Evolutionary conservation across 257 asterid genomes (phyloP).

Genomic region (Petrea volubilis): DNA sequence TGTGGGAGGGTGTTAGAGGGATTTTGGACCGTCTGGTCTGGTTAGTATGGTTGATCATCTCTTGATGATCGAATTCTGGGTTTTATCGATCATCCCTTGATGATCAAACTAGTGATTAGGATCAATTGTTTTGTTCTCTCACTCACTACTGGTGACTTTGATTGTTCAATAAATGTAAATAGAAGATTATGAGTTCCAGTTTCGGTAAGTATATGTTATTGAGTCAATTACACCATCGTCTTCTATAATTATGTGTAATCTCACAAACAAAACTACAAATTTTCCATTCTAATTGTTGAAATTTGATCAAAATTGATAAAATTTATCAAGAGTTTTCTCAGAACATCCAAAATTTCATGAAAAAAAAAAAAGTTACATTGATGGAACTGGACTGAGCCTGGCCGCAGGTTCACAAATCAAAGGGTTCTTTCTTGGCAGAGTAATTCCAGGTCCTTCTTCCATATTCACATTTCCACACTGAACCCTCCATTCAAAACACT

Average conservation of each 20-base stretch:
- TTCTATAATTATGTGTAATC: no score
- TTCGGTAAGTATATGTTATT: not conserved
- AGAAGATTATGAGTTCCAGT: not conserved
- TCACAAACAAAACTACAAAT: no score
- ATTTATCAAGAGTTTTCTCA: no score
- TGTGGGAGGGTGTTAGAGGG: constrained; percentile 19
- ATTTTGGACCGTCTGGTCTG: constrained; percentile 28
- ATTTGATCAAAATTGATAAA: no score
- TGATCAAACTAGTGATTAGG: constrained; percentile 37
- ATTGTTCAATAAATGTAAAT: not conserved
- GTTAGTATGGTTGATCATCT: constrained; percentile 41
- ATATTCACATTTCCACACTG: constrained; percentile 1
- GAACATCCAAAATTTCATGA: no score
- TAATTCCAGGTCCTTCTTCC: constrained; percentile 56
- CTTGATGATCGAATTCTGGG: constrained; percentile 43
- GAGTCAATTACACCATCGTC: no score
- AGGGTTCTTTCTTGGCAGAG: constrained; percentile 67
- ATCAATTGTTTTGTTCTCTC: not conserved
- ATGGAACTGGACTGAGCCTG: constrained; percentile 35
- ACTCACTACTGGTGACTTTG: no score
- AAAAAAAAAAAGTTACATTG: not conserved
- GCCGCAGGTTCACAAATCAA: constrained; percentile 50
- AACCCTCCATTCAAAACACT: constrained; percentile 68
- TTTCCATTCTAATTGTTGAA: no score
- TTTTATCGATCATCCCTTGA: constrained; percentile 39